Evolutionary conservation across 2,329 filamentous ascomycete genomes (phyloP).

Genomic region (Fonsecaea erecta): DNA sequence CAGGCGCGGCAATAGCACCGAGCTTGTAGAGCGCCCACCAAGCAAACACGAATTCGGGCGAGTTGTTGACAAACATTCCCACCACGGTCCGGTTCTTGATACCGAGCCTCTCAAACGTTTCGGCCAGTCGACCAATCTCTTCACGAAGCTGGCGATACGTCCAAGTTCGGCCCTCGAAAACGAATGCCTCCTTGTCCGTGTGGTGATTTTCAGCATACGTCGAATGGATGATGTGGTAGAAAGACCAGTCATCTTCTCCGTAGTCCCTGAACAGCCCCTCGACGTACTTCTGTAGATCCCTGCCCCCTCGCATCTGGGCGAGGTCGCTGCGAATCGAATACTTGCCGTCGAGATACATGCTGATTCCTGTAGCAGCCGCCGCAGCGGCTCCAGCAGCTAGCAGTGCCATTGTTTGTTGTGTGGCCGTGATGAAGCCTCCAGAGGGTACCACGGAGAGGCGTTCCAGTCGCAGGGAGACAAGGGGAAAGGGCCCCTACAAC

Average conservation of each 20-base stretch:
- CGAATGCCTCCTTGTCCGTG: slow-evolving; percentile 47
- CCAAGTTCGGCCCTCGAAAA: slow-evolving; percentile 56
- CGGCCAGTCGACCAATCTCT: slow-evolving; percentile 62
- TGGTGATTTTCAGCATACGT: slow-evolving; percentile 57
- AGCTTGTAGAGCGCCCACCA: slow-evolving; percentile 53
- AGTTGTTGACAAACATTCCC: slow-evolving; percentile 55
- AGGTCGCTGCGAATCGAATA: slow-evolving; percentile 69
- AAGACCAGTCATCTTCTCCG: slow-evolving; percentile 57
- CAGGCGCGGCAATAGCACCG: slow-evolving; percentile 63
- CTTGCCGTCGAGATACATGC: slow-evolving; percentile 70
- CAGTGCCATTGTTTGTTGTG: slow-evolving; percentile 12
- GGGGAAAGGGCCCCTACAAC: background rate
- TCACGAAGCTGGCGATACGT: slow-evolving; percentile 57
- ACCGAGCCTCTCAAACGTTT: slow-evolving; percentile 61
- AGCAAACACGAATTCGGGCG: slow-evolving; percentile 54
- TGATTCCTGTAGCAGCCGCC: slow-evolving; percentile 45
- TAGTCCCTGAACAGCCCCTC: slow-evolving; percentile 23
- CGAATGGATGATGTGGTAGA: slow-evolving; percentile 68
- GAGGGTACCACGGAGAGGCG: background rate
- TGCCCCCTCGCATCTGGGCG: slow-evolving; percentile 49
- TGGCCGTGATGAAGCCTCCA: background rate
- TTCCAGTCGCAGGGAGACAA: background rate
- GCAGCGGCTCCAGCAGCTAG: slow-evolving; percentile 35
- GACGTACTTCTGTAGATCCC: slow-evolving; percentile 39
- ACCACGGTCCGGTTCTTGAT: slow-evolving; percentile 49